Conservation (phyloP, 2,329 filamentous ascomycete genomes). For the Fusarium lateritium region DNA sequence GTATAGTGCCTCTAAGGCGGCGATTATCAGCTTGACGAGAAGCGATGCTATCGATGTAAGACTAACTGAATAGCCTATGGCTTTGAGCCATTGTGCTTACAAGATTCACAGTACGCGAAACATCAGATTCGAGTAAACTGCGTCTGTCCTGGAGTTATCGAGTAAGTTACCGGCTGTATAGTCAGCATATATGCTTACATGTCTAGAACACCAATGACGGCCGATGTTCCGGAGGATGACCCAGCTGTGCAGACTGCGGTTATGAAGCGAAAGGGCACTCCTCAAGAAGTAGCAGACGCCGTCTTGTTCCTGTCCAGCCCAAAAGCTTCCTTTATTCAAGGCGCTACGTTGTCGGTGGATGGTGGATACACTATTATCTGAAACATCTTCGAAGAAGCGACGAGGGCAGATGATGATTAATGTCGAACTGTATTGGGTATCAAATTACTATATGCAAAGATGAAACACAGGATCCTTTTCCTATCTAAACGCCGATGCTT, state of each 20-base stretch:
- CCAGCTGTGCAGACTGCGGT: slow-evolving; percentile 54
- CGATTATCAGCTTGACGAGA: slow-evolving; percentile 60
- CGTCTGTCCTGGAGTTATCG: slow-evolving; percentile 63
- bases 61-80: neutral
- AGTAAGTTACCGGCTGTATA: slow-evolving; percentile 43
- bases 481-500: slow-evolving; percentile 19
- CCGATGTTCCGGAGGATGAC: slow-evolving; percentile 55
- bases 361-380: slow-evolving; percentile 60
- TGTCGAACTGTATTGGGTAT: slow-evolving; percentile 44
- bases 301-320: slow-evolving; percentile 61
- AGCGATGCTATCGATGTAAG: slow-evolving; percentile 63
- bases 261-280: slow-evolving; percentile 58
- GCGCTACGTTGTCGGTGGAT: slow-evolving; percentile 60
- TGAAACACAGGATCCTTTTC: slow-evolving; percentile 1
- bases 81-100: neutral
- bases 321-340: slow-evolving; percentile 63
- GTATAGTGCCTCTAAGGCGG: slow-evolving; percentile 63
- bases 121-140: slow-evolving; percentile 62
- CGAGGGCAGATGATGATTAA: slow-evolving; percentile 2
- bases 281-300: slow-evolving; percentile 63
- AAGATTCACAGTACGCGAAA: slow-evolving; percentile 56
- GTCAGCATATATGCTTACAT: neutral
- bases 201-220: slow-evolving; percentile 59
- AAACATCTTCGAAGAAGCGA: neutral
- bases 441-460: slow-evolving; percentile 37